These are phyloP conservation scores for Allium fistulosum DNA, from an alignment of 106 monocot species.

Conservation along the genomic window DNA sequence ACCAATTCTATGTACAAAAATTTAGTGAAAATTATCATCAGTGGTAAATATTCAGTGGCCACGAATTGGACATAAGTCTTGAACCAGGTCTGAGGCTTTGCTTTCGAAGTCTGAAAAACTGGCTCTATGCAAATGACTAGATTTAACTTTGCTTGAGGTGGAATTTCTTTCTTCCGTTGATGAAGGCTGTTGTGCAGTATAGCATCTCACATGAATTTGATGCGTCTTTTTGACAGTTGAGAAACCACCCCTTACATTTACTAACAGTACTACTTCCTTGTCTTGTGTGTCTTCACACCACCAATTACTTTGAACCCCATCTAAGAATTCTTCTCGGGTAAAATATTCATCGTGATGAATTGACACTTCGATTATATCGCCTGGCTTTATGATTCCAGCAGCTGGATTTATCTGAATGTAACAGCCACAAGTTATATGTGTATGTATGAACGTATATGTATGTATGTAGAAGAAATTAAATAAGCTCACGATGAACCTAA, in stretches of 20 bases:
- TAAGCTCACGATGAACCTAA: neutral
- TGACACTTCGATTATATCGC: slow-evolving; percentile 50
- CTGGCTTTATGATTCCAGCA: slow-evolving; percentile 54
- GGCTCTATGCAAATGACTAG: slow-evolving; percentile 37
- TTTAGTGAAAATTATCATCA: no score
- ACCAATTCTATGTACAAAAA: no score
- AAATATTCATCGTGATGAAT: slow-evolving; percentile 67
- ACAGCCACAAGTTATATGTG: neutral
- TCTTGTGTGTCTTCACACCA: slow-evolving; percentile 72
- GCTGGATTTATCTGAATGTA: slow-evolving; percentile 52
- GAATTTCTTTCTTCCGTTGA: slow-evolving; percentile 5
- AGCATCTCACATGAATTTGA: slow-evolving; percentile 41
- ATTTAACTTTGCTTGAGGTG: slow-evolving; percentile 20
- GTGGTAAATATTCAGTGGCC: no score
- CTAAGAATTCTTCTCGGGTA: slow-evolving; percentile 55
- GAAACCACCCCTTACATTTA: slow-evolving; percentile 48
- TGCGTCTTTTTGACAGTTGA: slow-evolving; percentile 39
- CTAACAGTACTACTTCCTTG: slow-evolving; percentile 40
- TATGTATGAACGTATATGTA: neutral
- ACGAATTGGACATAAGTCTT: slow-evolving; percentile 14
- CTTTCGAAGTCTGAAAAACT: slow-evolving; percentile 26
- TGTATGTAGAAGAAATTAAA: no score
- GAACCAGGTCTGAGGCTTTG: slow-evolving; percentile 6
- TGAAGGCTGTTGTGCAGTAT: slow-evolving; percentile 18
- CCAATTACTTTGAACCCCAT: slow-evolving; percentile 64